Evolutionary conservation across 108 stramenopile genomes (phyloP).

Genomic region (Thalassiosira profunda): DNA sequence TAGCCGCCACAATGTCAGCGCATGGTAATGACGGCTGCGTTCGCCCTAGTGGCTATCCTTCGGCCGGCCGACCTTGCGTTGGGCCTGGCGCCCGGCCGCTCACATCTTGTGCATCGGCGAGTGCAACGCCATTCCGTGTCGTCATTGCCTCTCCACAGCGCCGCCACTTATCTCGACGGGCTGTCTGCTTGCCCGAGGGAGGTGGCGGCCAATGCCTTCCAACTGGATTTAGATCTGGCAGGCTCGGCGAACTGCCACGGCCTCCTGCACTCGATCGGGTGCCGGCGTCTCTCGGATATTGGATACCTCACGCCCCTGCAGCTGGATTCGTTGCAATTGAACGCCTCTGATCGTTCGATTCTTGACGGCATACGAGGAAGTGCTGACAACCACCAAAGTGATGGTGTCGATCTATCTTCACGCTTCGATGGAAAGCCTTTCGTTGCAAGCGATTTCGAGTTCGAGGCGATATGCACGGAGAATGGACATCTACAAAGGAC

Average conservation of each 20-base stretch:
- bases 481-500: constrained; percentile 1
- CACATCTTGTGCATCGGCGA: too few relatives aligned
- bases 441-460: not conserved
- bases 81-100: too few relatives aligned
- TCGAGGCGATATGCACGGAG: constrained; percentile 5
- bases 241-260: constrained; percentile 1
- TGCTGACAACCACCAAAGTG: not conserved
- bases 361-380: not conserved
- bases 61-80: too few relatives aligned
- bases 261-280: not conserved
- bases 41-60: too few relatives aligned
- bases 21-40: too few relatives aligned
- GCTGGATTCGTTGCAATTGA: not conserved
- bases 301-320: not conserved
- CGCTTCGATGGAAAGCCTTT: not conserved
- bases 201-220: not conserved
- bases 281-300: not conserved
- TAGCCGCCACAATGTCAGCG: too few relatives aligned
- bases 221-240: not conserved
- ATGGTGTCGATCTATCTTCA: not conserved
- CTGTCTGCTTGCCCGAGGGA: too few relatives aligned
- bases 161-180: too few relatives aligned
- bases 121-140: too few relatives aligned
- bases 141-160: too few relatives aligned
- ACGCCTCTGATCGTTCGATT: not conserved